phyloP scores from a whole-genome alignment of 179 eudicot genomes.

The Sideroxylon spinosum region DNA sequence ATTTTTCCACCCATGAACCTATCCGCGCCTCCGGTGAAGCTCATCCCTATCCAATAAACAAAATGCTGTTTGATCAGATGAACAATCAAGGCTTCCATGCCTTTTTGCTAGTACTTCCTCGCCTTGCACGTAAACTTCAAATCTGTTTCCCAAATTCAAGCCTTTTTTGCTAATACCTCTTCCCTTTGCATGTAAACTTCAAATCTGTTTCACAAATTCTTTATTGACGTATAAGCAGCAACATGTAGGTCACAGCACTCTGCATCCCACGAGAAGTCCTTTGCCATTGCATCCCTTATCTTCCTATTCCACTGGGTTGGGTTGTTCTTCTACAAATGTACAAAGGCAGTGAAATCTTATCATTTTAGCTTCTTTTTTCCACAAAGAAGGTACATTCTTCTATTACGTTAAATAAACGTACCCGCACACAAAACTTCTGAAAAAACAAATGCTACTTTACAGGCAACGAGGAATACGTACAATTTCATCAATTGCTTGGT shows the following conservation, averaged over 20 bases:
- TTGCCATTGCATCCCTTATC: slow-evolving; percentile 46
- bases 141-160: too few relatives aligned
- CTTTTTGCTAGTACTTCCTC: too few relatives aligned
- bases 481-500: slow-evolving; percentile 54
- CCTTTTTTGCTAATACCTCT: too few relatives aligned
- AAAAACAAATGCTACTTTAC: background rate
- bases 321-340: slow-evolving; percentile 33
- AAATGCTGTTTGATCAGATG: too few relatives aligned
- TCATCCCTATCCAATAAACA: too few relatives aligned
- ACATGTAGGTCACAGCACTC: slow-evolving; percentile 51
- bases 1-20: too few relatives aligned
- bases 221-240: slow-evolving; percentile 41
- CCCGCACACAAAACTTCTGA: background rate
- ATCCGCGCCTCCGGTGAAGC: too few relatives aligned
- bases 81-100: too few relatives aligned
- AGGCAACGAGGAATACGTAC: slow-evolving; percentile 24
- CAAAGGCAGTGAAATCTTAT: background rate
- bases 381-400: background rate
- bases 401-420: background rate
- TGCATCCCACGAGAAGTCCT: slow-evolving; percentile 63
- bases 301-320: slow-evolving; percentile 44
- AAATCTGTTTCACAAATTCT: slow-evolving; percentile 19
- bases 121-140: too few relatives aligned
- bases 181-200: background rate
- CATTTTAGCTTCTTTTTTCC: background rate